These are phyloP conservation scores for Crithidia expoeki DNA, from an alignment of 208 protist species.

Conservation along the genomic window DNA sequence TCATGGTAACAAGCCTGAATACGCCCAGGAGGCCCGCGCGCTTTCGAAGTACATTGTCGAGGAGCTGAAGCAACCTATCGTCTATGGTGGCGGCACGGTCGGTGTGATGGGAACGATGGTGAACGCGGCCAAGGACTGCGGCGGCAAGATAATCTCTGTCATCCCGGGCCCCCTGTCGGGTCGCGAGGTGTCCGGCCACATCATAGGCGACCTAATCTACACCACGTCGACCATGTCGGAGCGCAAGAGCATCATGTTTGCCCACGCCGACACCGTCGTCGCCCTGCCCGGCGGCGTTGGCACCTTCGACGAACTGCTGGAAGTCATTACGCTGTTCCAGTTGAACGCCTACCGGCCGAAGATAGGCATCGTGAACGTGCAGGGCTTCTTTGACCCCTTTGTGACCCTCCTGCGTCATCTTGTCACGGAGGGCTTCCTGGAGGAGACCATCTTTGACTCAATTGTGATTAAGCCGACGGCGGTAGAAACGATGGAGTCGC, in stretches of 20 bases:
- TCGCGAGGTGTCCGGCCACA: constrained; percentile 60
- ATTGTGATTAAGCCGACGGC: constrained; percentile 56
- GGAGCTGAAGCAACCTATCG: constrained; percentile 39
- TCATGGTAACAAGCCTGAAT: constrained; percentile 43
- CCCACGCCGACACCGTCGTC: constrained; percentile 62
- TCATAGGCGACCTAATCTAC: constrained; percentile 67
- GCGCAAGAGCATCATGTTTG: constrained; percentile 89
- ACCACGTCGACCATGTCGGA: constrained; percentile 79
- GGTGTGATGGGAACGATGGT: constrained; percentile 84
- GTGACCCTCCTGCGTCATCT: constrained; percentile 58
- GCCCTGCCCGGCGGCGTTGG: constrained; percentile 80
- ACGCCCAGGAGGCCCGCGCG: constrained; percentile 44
- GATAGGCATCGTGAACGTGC: constrained; percentile 77
- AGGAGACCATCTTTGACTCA: constrained; percentile 35
- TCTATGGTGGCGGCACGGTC: constrained; percentile 83
- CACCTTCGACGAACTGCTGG: constrained; percentile 87
- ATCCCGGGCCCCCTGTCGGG: constrained; percentile 59
- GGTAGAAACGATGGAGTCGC: constrained; percentile 52
- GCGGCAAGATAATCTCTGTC: constrained; percentile 60
- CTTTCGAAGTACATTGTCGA: constrained; percentile 58
- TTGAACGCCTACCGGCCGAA: constrained; percentile 72
- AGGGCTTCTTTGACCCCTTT: constrained; percentile 77
- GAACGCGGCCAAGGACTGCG: constrained; percentile 29
- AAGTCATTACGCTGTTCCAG: constrained; percentile 85
- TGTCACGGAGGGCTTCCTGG: constrained; percentile 69